Conservation (phyloP, 164 flowering plant species). For the Aristolochia fimbriata region DNA sequence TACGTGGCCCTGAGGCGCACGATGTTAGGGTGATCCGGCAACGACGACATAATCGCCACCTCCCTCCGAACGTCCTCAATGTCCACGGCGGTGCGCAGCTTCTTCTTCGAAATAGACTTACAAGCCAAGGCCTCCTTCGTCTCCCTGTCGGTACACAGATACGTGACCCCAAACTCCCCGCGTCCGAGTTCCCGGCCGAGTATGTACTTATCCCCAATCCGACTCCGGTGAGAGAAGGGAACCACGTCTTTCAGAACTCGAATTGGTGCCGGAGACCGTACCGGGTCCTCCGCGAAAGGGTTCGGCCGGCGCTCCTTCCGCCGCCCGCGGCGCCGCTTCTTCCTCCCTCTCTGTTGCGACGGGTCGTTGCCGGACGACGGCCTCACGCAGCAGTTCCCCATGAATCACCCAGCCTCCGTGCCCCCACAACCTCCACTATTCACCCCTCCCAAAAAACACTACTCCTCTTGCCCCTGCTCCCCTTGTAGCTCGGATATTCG, state of each 20-base stretch:
- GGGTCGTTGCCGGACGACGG: constrained; percentile 8
- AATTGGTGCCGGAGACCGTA: constrained; percentile 44
- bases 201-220: constrained; percentile 73
- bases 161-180: constrained; percentile 94
- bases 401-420: background rate
- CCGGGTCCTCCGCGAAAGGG: constrained; percentile 40
- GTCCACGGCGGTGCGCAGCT: constrained; percentile 79
- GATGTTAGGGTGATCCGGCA: constrained; percentile 75
- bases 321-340: background rate
- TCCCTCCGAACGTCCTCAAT: constrained; percentile 87
- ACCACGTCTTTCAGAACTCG: constrained; percentile 69
- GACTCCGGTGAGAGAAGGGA: constrained; percentile 40
- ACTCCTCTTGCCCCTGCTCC: too few relatives aligned
- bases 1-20: constrained; percentile 72
- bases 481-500: too few relatives aligned
- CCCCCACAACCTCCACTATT: too few relatives aligned
- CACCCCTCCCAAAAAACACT: too few relatives aligned
- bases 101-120: constrained; percentile 86
- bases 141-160: constrained; percentile 78
- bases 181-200: constrained; percentile 89
- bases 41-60: constrained; percentile 74
- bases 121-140: constrained; percentile 65
- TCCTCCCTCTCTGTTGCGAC: constrained; percentile 6
- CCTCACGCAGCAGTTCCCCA: constrained; percentile 50
- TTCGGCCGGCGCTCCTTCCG: constrained; percentile 33